Conservation (phyloP, 169 alveolate species). For the Plasmodium ovale region DNA sequence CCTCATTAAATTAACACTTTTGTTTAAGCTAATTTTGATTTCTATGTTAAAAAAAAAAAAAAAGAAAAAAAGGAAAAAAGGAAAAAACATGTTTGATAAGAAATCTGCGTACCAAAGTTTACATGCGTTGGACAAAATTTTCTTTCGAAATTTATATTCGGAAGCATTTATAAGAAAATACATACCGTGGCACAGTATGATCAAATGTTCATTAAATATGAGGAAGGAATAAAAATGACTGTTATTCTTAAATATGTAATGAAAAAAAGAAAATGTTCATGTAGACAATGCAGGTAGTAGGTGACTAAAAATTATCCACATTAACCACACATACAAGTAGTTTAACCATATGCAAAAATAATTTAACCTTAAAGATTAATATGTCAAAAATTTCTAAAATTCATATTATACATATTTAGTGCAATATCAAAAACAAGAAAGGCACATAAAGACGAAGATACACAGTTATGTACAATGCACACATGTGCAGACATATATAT, state of each 20-base stretch:
- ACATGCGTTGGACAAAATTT: neutral
- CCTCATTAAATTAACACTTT: neutral
- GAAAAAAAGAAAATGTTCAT: constrained; percentile 11
- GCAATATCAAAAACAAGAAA: neutral
- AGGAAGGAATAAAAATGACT: neutral
- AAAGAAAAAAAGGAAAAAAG: neutral
- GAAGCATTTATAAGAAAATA: neutral
- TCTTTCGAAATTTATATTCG: neutral
- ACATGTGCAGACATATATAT: neutral
- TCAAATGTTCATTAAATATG: neutral
- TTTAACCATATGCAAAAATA: constrained; percentile 7
- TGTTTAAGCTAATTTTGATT: neutral
- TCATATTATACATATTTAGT: neutral
- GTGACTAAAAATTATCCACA: constrained; percentile 17
- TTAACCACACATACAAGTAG: neutral
- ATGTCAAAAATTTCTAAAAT: neutral
- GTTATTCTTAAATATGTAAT: neutral
- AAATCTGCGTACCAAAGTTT: neutral
- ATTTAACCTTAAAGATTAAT: neutral
- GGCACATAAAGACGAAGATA: neutral
- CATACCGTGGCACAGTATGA: neutral
- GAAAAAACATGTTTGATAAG: neutral
- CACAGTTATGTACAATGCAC: neutral
- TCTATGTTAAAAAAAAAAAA: neutral
- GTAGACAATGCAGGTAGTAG: too few species aligned